These are phyloP conservation scores for Paramarasmius palmivorus DNA, from an alignment of 1,284 basidiomycete genomes.

Conservation along the genomic window DNA sequence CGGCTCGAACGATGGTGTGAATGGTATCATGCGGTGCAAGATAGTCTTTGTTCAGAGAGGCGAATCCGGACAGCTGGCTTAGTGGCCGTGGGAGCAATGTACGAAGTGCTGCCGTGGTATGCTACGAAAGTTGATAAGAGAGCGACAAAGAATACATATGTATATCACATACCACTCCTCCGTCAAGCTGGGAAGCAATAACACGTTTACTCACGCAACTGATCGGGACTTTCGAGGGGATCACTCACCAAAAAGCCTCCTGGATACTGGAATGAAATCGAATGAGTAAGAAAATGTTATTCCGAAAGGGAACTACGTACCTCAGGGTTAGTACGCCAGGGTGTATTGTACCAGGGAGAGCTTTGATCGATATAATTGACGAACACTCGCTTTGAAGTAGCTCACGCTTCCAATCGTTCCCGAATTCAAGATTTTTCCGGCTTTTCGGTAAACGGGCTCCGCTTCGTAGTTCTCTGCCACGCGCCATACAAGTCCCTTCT, in stretches of 20 bases:
- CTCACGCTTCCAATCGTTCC: constrained; percentile 67
- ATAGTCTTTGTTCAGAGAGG: constrained; percentile 68
- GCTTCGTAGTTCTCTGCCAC: constrained; percentile 85
- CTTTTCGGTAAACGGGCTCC: constrained; percentile 60
- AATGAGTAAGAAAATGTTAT: constrained; percentile 3
- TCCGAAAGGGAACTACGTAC: constrained; percentile 39
- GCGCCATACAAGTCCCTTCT: constrained; percentile 77
- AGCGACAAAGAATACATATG: constrained; percentile 8
- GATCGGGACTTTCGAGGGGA: neutral
- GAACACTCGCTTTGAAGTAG: constrained; percentile 59
- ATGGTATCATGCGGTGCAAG: constrained; percentile 79
- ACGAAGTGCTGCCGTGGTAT: constrained; percentile 63
- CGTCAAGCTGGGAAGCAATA: constrained; percentile 50
- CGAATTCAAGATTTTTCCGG: constrained; percentile 50
- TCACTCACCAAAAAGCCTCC: constrained; percentile 72
- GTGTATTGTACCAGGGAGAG: constrained; percentile 77
- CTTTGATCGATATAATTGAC: constrained; percentile 60
- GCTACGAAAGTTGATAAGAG: constrained; percentile 36
- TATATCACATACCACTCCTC: constrained; percentile 59
- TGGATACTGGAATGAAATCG: constrained; percentile 60
- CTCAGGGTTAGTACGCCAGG: constrained; percentile 82
- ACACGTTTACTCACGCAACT: constrained; percentile 7
- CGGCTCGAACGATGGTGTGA: constrained; percentile 50
- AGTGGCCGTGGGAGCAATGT: constrained; percentile 56
- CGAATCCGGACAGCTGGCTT: constrained; percentile 60